Evolutionary conservation across 2,329 filamentous ascomycete species (phyloP).

Genomic region (Trichophyton benhamiae): DNA sequence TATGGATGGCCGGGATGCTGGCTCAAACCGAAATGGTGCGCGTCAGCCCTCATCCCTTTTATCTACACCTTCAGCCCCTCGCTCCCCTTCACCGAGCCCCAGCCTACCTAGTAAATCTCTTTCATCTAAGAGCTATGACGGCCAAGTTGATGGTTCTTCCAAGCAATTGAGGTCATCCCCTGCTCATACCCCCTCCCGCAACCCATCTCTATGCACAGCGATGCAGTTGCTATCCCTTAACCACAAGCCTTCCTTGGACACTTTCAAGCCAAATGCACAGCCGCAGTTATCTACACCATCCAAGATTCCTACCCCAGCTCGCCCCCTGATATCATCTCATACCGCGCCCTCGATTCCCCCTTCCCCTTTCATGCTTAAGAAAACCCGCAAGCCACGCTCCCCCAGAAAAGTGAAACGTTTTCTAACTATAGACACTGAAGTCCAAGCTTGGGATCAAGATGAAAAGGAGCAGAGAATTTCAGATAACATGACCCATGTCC

Average conservation of each 20-base stretch:
- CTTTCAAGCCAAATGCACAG: neutral
- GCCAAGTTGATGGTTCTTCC: slow-evolving; percentile 17
- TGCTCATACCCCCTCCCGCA: neutral
- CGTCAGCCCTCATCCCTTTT: slow-evolving; percentile 22
- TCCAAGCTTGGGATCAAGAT: slow-evolving; percentile 59
- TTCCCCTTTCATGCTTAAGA: slow-evolving; percentile 24
- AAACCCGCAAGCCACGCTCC: slow-evolving; percentile 15
- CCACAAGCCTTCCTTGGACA: neutral
- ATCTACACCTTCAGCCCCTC: slow-evolving; percentile 8
- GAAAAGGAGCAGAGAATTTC: slow-evolving; percentile 39
- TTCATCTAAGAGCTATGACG: slow-evolving; percentile 17
- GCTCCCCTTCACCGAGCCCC: slow-evolving; percentile 16
- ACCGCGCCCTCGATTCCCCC: slow-evolving; percentile 17
- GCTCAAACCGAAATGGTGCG: slow-evolving; percentile 43
- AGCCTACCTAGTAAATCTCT: slow-evolving; percentile 8
- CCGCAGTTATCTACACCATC: slow-evolving; percentile 6
- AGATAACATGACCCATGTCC: slow-evolving; percentile 58
- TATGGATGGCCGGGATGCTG: slow-evolving; percentile 31
- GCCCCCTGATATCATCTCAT: slow-evolving; percentile 32
- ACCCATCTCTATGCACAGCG: slow-evolving; percentile 25
- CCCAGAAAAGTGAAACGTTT: slow-evolving; percentile 38
- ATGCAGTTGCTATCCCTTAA: slow-evolving; percentile 22
- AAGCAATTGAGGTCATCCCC: slow-evolving; percentile 18
- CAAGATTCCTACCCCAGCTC: slow-evolving; percentile 13
- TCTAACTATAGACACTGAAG: slow-evolving; percentile 64